phyloP scores from a whole-genome alignment of 441 rosid genomes.

The Aquilaria agallochum region DNA sequence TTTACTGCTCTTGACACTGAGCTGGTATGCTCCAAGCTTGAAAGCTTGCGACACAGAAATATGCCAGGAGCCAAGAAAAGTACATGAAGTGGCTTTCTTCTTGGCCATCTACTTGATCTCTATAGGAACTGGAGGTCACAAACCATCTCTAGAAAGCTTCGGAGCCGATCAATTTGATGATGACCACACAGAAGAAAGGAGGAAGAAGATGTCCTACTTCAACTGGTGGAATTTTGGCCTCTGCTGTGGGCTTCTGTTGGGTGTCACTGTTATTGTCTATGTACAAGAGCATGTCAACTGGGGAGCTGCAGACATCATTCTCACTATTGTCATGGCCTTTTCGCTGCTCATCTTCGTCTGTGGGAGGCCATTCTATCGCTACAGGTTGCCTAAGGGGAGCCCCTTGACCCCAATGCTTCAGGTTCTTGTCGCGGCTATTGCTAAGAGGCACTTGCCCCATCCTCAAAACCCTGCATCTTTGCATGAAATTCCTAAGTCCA shows the following conservation, averaged over 20 bases:
- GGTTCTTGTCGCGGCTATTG: slow-evolving; percentile 70
- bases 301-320: slow-evolving; percentile 68
- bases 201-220: slow-evolving; percentile 88
- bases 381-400: slow-evolving; percentile 61
- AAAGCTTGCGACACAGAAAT: slow-evolving; percentile 48
- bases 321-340: slow-evolving; percentile 55
- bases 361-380: slow-evolving; percentile 78
- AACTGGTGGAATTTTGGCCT: slow-evolving; percentile 93
- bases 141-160: slow-evolving; percentile 90
- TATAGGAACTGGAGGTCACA: slow-evolving; percentile 92
- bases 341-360: slow-evolving; percentile 58
- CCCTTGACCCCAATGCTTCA: slow-evolving; percentile 78
- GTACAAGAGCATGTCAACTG: slow-evolving; percentile 74
- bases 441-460: slow-evolving; percentile 59
- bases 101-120: slow-evolving; percentile 76
- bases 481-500: slow-evolving; percentile 40
- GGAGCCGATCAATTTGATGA: slow-evolving; percentile 98
- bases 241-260: slow-evolving; percentile 63
- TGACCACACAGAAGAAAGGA: slow-evolving; percentile 60
- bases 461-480: slow-evolving; percentile 49
- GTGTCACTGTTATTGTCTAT: slow-evolving; percentile 74
- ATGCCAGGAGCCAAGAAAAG: slow-evolving; percentile 53
- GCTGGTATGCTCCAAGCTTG: slow-evolving; percentile 71
- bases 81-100: slow-evolving; percentile 70
- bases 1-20: slow-evolving; percentile 52